Base-by-base conservation (phyloP, 2,329 filamentous ascomycete species). In the Apiospora saccharicola region DNA sequence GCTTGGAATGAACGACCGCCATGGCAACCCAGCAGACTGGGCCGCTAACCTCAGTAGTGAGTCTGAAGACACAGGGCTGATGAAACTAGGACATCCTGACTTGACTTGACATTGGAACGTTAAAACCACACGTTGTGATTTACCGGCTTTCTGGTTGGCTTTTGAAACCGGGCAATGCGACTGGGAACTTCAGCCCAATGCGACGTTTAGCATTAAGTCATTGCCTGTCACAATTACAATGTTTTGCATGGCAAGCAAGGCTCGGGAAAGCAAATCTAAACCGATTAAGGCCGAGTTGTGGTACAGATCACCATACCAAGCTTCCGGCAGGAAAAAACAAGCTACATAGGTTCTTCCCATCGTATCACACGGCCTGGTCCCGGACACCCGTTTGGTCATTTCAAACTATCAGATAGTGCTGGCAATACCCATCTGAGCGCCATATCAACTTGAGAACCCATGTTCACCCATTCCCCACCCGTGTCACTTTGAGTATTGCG, bases 281-380 rank as follows among this genome's bases (percentile, higher is more conserved):
- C 19, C 34, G 30, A 61, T 16, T 7, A 37, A 24, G 22, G 0
- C 16, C 30, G 3, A n/a, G 7, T n/a, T 16, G 26, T 37, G 30
- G 16, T 61, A 22, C 57, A 41, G 34, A 64, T 64, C 57, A 64
- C 10, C 57, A 7, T 13, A 64, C 57, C 57, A 64, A 64, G 57
- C 57, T 64, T 64, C 57, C 57, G 34, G 34, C 57, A 61, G 10
- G 7, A 10, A 64, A 37, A 10, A 13, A 1, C 3, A 0, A 5
- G 34, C n/a, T 41, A n/a, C n/a, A n/a, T n/a, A 64, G 30, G 22
- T n/a, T 41, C 19, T 6, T 14, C 57, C 34, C 57, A n/a, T 41
- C 34, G 51, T 26, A 5, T 34, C 12, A 24, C 51, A 41, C 34
- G 57, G 22, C 57, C 19, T 37, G 34, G 34, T 1, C 34, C 57